A percentile compares a stretch with the other conserved stretches of the same genome.
Conservation (phyloP, 2,329 filamentous ascomycete species). For the Venturia asperata region DNA sequence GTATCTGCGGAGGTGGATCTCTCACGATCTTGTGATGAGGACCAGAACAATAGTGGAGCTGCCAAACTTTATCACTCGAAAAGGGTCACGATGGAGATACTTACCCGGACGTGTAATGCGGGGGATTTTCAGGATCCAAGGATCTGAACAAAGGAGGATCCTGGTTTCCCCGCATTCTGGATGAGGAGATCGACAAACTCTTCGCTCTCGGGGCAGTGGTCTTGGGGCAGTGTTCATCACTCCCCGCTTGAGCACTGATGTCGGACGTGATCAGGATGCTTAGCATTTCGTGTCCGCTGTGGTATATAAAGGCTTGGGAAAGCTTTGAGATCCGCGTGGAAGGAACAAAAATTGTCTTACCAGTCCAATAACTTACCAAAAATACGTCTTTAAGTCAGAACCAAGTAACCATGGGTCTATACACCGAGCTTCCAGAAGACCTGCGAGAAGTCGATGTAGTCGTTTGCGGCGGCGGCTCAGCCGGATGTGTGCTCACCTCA, state of each 20-base stretch:
- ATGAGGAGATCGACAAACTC: not conserved
- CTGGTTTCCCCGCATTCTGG: not conserved
- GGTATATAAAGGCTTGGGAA: not conserved
- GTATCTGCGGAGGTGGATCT: not conserved
- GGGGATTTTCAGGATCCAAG: not conserved
- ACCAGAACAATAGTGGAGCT: not conserved
- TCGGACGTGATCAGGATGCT: not conserved
- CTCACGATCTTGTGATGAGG: not conserved
- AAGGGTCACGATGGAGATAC: not conserved
- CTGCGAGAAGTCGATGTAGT: conserved; percentile 46
- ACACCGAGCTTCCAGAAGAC: conserved; percentile 32
- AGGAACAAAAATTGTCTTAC: not conserved
- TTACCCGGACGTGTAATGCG: not conserved
- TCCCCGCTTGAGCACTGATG: not conserved
- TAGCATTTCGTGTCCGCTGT: not conserved
- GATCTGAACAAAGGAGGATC: not conserved
- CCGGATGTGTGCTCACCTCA: conserved; percentile 44
- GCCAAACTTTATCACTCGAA: not conserved
- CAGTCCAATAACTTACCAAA: not conserved
- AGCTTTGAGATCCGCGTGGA: not conserved
- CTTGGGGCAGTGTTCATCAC: not conserved
- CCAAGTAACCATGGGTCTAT: conserved; percentile 24
- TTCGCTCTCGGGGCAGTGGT: not conserved
- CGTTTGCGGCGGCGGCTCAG: conserved; percentile 40
- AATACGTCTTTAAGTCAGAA: not conserved